phyloP scores from a whole-genome alignment of 768 basidiomycete genomes.

The Pisolithus sp. region DNA sequence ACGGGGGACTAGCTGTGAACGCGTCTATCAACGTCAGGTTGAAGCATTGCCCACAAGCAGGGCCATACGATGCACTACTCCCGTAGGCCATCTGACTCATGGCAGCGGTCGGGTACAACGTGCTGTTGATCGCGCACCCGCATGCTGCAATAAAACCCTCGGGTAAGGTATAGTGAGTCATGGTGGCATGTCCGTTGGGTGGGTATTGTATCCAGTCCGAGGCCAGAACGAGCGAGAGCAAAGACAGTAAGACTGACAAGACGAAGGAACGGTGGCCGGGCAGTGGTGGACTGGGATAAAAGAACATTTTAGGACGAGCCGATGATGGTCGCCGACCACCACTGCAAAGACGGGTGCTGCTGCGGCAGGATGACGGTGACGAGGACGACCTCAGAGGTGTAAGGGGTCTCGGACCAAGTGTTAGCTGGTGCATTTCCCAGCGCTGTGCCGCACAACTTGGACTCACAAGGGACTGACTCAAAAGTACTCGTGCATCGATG shows the following conservation, averaged over 20 bases:
- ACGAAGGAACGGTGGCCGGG: conserved; percentile 13
- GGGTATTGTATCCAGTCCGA: conserved; percentile 62
- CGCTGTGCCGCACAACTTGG: background rate
- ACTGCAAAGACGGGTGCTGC: too few species aligned
- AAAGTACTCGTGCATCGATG: background rate
- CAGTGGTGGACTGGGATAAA: background rate
- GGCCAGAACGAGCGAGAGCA: conserved; percentile 19
- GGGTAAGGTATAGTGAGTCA: conserved; percentile 67
- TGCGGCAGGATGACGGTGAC: too few species aligned
- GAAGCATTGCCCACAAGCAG: conserved; percentile 75
- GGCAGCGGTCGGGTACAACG: conserved; percentile 71
- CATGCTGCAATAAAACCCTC: conserved; percentile 53
- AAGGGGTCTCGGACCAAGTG: background rate
- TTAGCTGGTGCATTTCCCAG: background rate
- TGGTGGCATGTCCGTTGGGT: conserved; percentile 55
- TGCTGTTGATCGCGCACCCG: conserved; percentile 65
- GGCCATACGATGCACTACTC: conserved; percentile 64
- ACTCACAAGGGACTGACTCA: too few species aligned
- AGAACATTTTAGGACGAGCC: conserved; percentile 9
- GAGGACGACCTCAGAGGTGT: conserved; percentile 4
- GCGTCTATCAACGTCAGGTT: conserved; percentile 69
- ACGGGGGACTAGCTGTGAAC: conserved; percentile 59
- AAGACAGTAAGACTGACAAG: conserved; percentile 16
- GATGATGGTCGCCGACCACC: too few species aligned
- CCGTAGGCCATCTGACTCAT: conserved; percentile 77